phyloP scores from a whole-genome alignment of 208 protist genomes.

The Acanthamoeba triangularis region DNA sequence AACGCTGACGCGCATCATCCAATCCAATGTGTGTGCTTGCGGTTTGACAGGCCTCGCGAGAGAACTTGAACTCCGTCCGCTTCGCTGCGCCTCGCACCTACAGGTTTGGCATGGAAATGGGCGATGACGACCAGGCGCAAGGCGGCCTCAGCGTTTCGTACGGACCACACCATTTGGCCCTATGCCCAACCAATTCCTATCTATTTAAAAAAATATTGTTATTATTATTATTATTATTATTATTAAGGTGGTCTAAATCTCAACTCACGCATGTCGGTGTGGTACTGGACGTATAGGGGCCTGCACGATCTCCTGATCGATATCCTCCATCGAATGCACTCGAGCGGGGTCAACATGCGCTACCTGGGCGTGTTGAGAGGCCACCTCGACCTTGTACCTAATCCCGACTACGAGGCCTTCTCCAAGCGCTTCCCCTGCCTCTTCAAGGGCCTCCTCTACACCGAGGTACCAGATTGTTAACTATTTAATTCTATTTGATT shows the following conservation, averaged over 20 bases:
- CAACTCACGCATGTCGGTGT: too few species aligned
- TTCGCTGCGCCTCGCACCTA: slow-evolving; percentile 13
- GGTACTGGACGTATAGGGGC: too few species aligned
- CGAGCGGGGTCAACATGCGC: slow-evolving; percentile 26
- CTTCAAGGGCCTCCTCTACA: slow-evolving; percentile 42
- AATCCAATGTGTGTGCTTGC: too few species aligned
- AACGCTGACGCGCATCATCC: not conserved
- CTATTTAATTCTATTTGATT: not conserved
- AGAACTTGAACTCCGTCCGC: not conserved
- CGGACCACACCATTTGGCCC: not conserved
- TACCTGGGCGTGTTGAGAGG: slow-evolving; percentile 48
- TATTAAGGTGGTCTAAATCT: too few species aligned
- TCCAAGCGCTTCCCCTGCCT: slow-evolving; percentile 30
- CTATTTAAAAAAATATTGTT: too few species aligned
- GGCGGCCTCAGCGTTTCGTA: slow-evolving; percentile 19
- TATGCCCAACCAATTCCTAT: not conserved
- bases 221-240: too few species aligned
- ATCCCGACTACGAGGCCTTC: slow-evolving; percentile 6
- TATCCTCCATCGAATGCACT: slow-evolving; percentile 50
- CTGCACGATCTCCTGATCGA: slow-evolving; percentile 52
- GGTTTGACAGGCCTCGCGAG: not conserved
- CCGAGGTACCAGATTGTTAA: not conserved
- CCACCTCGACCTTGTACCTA: not conserved
- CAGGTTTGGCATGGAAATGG: not conserved
- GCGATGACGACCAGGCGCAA: not conserved